Evolutionary conservation across 2,329 filamentous ascomycete genomes (phyloP).

Genomic region (Alternaria angustiovoidea): DNA sequence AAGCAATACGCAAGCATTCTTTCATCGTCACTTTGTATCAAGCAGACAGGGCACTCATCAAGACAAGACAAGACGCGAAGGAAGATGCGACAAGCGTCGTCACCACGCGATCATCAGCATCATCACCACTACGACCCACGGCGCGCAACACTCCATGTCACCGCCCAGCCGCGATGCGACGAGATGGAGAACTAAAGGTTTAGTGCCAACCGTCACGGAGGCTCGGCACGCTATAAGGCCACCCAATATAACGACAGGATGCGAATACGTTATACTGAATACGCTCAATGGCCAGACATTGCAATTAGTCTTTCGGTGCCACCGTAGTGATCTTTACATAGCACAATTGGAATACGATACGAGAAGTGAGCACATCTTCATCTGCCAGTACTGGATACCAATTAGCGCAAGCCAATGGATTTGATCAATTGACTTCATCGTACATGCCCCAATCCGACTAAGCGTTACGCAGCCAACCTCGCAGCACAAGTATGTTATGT

Average conservation of each 20-base stretch:
- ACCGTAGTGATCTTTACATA: not conserved
- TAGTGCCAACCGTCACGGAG: not conserved
- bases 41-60: not conserved
- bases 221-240: not conserved
- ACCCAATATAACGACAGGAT: not conserved
- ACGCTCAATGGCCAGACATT: not conserved
- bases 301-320: not conserved
- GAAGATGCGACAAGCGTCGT: constrained; percentile 3
- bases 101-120: not conserved
- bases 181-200: not conserved
- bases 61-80: not conserved
- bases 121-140: not conserved
- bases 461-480: not conserved
- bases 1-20: not conserved
- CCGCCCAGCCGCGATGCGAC: not conserved
- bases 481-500: constrained; percentile 1
- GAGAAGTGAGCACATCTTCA: not conserved
- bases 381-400: not conserved
- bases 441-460: not conserved
- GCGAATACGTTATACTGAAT: not conserved
- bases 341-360: not conserved
- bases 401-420: not conserved
- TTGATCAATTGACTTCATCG: not conserved
- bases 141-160: not conserved
- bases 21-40: not conserved